These are phyloP conservation scores for Termitomyces sp. DNA, from an alignment of 768 basidiomycete species.

Conservation along the genomic window DNA sequence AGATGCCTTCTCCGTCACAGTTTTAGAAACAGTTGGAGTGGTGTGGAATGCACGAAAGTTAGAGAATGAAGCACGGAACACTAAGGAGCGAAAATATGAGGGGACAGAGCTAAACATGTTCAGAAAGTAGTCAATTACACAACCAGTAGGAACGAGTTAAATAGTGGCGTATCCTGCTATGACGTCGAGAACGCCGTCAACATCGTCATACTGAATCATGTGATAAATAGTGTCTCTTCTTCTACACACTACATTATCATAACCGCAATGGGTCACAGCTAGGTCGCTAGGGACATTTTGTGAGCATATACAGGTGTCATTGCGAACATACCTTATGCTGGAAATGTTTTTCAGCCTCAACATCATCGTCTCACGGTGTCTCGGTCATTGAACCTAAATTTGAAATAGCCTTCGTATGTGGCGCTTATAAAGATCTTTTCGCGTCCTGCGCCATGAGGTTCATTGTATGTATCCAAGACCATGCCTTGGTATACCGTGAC, in stretches of 20 bases:
- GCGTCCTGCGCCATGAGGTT: neutral
- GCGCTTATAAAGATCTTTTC: neutral
- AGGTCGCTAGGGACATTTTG: too few relatives aligned
- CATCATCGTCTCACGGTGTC: too few relatives aligned
- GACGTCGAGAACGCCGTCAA: slow-evolving; percentile 7
- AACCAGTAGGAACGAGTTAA: neutral
- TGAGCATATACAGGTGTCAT: neutral
- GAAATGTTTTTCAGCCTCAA: too few relatives aligned
- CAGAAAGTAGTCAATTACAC: neutral
- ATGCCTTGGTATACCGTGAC: too few relatives aligned
- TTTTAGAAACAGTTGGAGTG: slow-evolving; percentile 31
- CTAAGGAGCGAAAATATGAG: slow-evolving; percentile 7
- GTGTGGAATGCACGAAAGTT: slow-evolving; percentile 28
- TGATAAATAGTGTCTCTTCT: too few relatives aligned
- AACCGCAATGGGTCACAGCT: too few relatives aligned
- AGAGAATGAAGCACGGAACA: slow-evolving; percentile 7
- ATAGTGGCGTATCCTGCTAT: neutral
- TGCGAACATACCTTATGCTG: neutral
- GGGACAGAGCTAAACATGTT: slow-evolving; percentile 11
- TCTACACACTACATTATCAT: too few relatives aligned
- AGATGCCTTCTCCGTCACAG: slow-evolving; percentile 40
- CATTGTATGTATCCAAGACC: neutral
- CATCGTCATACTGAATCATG: slow-evolving; percentile 9
- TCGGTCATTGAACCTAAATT: too few relatives aligned
- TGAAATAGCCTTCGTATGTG: neutral